Evolutionary conservation across 345 rosid genomes (phyloP), one percentile per base, ranked within the genome.

Genomic region (Ceriops decandra): DNA sequence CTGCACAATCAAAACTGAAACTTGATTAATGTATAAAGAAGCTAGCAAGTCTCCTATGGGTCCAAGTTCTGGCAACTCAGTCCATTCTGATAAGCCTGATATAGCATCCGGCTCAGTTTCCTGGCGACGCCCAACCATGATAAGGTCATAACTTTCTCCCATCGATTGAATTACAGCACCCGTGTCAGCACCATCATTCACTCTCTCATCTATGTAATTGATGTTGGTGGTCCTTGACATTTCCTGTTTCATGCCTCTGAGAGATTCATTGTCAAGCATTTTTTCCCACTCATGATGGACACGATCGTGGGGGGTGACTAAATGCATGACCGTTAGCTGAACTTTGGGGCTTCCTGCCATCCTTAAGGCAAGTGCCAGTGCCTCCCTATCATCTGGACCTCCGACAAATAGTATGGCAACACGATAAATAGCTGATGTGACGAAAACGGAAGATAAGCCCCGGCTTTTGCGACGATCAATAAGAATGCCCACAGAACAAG

Each of bases 371-470:
- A 57, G 70, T 3, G 82, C 73, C 32, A 79, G 5, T 26, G 82
- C 69, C 62, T 74, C 82, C 46, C 69, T 67, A 30, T 79, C 76
- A 54, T 79, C 76, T 21, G 75, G 51, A 3, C 79, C 74, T 17
- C 73, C 79, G 0, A 68, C 2, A 56, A 74, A 74, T 5, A 71
- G 47, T 5, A 51, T 46, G 20, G 54, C 70, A 1, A 74, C 63
- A 4, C 57, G 62, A 32, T 52, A 68, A 0, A 16, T n/a, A 7
- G 26, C 11, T 13, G 70, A 26, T 2, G 67, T 5, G 0, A 9
- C 24, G 17, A 79, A 74, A 56, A 71, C 32, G 0, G 82, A 57
- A 42, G 70, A 67, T 2, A 68, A 19, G 3, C 68, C 72, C 0
- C 52, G 51, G 17, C 42, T 52, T 42, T 22, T 64, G n/a, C 73